Evolutionary conservation across 768 basidiomycete species (phyloP).

Genomic region (Kwoniella heveanensis): DNA sequence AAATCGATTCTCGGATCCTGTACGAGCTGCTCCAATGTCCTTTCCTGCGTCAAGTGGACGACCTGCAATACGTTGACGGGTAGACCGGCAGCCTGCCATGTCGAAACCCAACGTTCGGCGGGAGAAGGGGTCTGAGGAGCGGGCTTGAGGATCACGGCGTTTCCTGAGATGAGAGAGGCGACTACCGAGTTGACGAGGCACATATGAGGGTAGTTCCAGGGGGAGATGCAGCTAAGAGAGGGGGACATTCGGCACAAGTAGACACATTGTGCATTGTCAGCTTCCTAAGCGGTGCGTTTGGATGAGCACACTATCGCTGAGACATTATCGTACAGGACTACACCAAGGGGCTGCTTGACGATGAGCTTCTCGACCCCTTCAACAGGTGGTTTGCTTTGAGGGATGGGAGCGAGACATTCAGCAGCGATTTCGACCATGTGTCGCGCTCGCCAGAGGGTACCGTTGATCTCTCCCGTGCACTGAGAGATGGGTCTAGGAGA

Average conservation of each 20-base stretch:
- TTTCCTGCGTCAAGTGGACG: constrained; percentile 40
- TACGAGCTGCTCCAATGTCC: constrained; percentile 68
- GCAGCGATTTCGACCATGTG: constrained; percentile 85
- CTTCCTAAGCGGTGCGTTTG: no score
- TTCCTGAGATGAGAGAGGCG: constrained; percentile 85
- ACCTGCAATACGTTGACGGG: constrained; percentile 67
- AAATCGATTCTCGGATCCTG: constrained; percentile 72
- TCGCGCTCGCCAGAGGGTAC: constrained; percentile 75
- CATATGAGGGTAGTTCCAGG: constrained; percentile 94
- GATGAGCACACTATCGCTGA: no score
- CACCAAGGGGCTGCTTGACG: constrained; percentile 78
- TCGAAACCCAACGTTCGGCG: constrained; percentile 74
- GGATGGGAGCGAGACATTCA: constrained; percentile 70
- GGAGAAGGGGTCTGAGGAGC: constrained; percentile 93
- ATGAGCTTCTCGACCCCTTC: constrained; percentile 84
- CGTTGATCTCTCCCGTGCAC: constrained; percentile 74
- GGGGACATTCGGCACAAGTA: no score
- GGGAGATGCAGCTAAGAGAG: constrained; percentile 70
- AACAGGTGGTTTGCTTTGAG: constrained; percentile 73
- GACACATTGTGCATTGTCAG: no score
- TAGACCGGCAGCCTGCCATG: constrained; percentile 74
- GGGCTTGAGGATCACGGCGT: constrained; percentile 88
- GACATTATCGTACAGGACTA: constrained; percentile 74
- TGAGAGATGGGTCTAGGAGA: constrained; percentile 72
- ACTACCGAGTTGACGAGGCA: constrained; percentile 87